Evolutionary conservation across 345 rosid genomes (phyloP).

Genomic region (Theobroma cacao): DNA sequence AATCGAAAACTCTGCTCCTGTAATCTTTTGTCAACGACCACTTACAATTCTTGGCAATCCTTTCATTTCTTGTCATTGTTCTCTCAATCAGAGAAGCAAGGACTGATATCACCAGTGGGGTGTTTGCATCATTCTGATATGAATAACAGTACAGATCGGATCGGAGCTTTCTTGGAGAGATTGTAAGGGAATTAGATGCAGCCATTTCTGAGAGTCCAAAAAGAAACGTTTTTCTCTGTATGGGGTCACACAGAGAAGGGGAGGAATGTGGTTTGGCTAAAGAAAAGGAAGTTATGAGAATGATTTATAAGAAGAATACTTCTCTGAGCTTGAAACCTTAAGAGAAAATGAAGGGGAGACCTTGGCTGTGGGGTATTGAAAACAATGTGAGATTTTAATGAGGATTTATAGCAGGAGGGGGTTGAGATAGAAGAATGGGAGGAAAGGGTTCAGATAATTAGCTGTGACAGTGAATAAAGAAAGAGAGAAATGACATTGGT

Average conservation of each 20-base stretch:
- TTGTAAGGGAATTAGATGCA: constrained; percentile 38
- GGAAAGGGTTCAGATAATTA: not conserved
- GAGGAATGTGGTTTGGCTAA: too few relatives aligned
- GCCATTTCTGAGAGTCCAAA: not conserved
- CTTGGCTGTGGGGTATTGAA: not conserved
- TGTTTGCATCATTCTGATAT: constrained; percentile 50
- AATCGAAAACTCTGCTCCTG: constrained; percentile 58
- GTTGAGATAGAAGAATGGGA: not conserved
- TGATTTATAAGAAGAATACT: not conserved
- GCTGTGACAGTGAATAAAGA: constrained; percentile 13
- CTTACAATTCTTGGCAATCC: constrained; percentile 44
- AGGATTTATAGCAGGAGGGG: not conserved
- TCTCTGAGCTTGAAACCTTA: not conserved
- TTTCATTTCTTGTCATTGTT: constrained; percentile 61
- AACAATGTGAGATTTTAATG: not conserved
- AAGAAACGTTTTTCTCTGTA: not conserved
- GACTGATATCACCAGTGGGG: constrained; percentile 79
- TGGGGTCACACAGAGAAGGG: not conserved
- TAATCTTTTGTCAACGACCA: constrained; percentile 34
- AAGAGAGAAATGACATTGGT: constrained; percentile 29
- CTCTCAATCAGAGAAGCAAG: constrained; percentile 73
- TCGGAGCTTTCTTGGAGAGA: constrained; percentile 83
- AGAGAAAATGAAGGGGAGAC: not conserved
- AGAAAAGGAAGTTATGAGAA: not conserved
- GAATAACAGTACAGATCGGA: constrained; percentile 75